Evolutionary conservation across 768 basidiomycete species (phyloP), one percentile per base, ranked within the genome.

Genomic region (Cubamyces sp.): DNA sequence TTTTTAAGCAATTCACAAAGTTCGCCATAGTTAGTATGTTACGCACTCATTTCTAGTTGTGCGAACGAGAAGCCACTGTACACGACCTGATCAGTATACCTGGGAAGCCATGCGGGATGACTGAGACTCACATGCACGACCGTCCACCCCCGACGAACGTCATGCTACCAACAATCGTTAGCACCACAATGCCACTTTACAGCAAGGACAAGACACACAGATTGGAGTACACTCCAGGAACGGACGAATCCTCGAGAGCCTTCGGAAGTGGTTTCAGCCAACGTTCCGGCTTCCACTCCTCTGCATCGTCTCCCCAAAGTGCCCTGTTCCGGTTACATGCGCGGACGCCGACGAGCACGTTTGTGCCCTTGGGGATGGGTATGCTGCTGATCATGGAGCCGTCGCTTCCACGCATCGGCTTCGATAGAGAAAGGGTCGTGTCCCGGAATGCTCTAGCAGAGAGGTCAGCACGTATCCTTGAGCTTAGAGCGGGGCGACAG

Each of bases 341-440:
- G 23, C 65, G 34, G 37, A 73, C 66, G 19, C 68, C 66, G 19
- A 73, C 61, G 45, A 65, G 55, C 11, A 74, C 51, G 18, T 60
- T 62, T 8, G 66, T 70, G 37, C 64, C 67, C 19, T 64, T 63
- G 18, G 64, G 54, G 14, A 71, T 48, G 18, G 43, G 21, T 7
- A 82, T 61, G 28, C 43, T 48, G 25, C 60, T 51, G 7, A 63
- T 52, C 46, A 63, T 39, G 18, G 54, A 50, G 1, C 65, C 65
- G 30, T 66, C 54, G 3, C 16, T 34, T 21, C 57, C 51, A 23
- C 28, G 53, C 45, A 66, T 60, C 9, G 65, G 57, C n/a, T 28
- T 34, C 14, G 65, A 53, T 0, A 66, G 45, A 1, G 65, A 51
- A 18, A 66, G 79, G 2, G 82, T 69, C 62, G 88, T 84, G 68